Evolutionary conservation across 2,329 filamentous ascomycete species (phyloP), one percentile per base, ranked within the genome.

Genomic region (Xylariaceae sp.): DNA sequence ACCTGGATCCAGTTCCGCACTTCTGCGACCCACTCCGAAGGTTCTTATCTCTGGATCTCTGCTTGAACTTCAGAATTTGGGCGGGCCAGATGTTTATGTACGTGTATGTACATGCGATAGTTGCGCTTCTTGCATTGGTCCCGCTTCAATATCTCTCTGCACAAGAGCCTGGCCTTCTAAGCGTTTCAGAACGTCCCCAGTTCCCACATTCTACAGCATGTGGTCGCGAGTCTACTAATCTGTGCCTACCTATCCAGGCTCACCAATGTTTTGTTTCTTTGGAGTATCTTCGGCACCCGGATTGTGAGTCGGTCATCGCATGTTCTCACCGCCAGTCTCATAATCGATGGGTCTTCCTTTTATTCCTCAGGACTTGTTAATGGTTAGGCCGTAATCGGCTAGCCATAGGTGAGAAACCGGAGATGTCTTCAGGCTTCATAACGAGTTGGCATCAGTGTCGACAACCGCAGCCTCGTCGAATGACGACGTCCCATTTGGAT

Each of bases 401-500:
- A 12, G 14, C 32, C 32, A 16, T 37, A 10, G 32, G 14, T 37
- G 32, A 12, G 14, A 37, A 37, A 7, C 32, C 12, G 3, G 9
- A 16, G 5, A 16, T 14, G 32, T 37, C 9, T 37, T 16, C 5
- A 14, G 32, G 32, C 9, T 37, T 37, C 20, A 42, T 57, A 49
- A 20, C 47, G 41, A 56, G 60, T 50, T 45, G 45, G 52, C 32
- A 46, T 20, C 40, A 43, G 46, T 29, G 5, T 59, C 40, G 20
- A 54, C 41, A 26, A 61, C 45, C 19, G 37, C 50, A 68, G 66
- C 64, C 65, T 66, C 52, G 64, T 63, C 54, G 50, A 59, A 65
- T 61, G 52, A 43, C 55, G 63, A 67, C 57, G 60, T 64, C 52
- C 56, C 48, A 44, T 48, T 54, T 61, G 58, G 57, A 60, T 56